Base-by-base conservation (phyloP, 257 asterid species). In the Salvia splendens region DNA sequence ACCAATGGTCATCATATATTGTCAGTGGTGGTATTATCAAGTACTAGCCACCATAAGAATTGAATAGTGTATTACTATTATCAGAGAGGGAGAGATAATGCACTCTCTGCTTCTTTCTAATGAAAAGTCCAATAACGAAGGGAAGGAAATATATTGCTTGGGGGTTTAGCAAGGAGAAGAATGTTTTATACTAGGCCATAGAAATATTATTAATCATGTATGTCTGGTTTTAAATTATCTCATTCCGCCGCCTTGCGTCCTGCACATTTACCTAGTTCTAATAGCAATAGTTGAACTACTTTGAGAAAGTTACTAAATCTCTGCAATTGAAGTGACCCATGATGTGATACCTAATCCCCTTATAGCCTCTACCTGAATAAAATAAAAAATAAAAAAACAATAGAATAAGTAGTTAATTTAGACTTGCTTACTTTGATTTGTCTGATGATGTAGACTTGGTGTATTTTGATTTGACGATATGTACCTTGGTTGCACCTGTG, bases 401-500 rank as follows among this genome's bases (percentile, higher is more conserved):
- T 45, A 6, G 20, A 68, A 57, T 66, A 46, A 40, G 16, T 28
- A 33, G 28, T 5, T 8, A 32, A 36, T 3, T 12, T 36, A 58
- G 4, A 36, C n/a, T 6, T 50, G 73, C 40, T 47, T 50, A 4
- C 32, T 35, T 28, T 14, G 17, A 30, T 32, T 0, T 61, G 55
- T 52, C 70, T 58, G 6, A 42, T 52, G 40, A 15, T 38, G n/a
- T 40, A 20, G 52, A 46, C 69, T 64, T 38, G 43, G 46, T 60
- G 50, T 20, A 50, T 20, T 43, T 61, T 12, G 68, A 61, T 51
- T 53, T 17, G 61, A 42, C 5, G 3, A 42, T 30, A 62, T 43
- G 53, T 12, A 45, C 60, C 40, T 24, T 62, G 36, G 53, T 42
- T 52, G 28, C 47, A 33, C 59, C 17, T 16, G 15, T 15, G 20